Base-by-base conservation (phyloP, 106 monocot species). In the Platanthera guangdongensis region DNA sequence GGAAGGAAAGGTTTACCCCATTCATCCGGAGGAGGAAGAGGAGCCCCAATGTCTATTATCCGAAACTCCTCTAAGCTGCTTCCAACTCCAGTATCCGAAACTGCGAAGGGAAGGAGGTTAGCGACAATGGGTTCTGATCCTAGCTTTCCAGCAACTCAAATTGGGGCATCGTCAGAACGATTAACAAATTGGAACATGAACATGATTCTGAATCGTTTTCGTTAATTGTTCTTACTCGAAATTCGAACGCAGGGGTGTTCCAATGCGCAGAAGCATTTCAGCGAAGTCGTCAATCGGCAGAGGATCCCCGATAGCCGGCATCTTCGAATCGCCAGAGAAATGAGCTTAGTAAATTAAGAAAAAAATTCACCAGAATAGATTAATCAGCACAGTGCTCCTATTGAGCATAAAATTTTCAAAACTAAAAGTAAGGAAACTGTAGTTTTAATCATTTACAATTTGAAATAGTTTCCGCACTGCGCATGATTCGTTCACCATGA, bases 81-180 rank as follows among this genome's bases (percentile, higher is more conserved):
- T 46, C 90, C 93, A 21, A 83, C 75, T 7, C 93, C 90, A 30
- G 93, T 93, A 39, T 93, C 93, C 32, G 87, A 88, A 76, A 93
- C 93, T 93, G 84, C 8, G 15, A 52, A 32, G 9, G 5, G 46
- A 45, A 52, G 52, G n/a, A 78, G 12, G 8, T 54, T 9, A 15
- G 21, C 47, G 49, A 48, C 4, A 4, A 28, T 50, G 21, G 19
- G 14, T 18, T 9, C 18, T 14, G 65, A 51, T 47, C 7, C 45
- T 5, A 18, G 60, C 50, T 52, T 51, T 16, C 48, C 19, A 25
- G 14, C 13, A 51, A 4, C 25, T 51, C 32, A 52, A 62, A 13
- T 64, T 64, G 13, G 7, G 14, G 7, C 14, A 30, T 65, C 9
- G 11, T 65, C 1, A 62, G 39, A 62, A 62, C 62, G 4, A 21